Percentiles rank a stretch among this genome's conserved stretches.
Evolutionary conservation across 2,329 filamentous ascomycete genomes (phyloP).

Genomic region (Aspergillus pseudotamarii): DNA sequence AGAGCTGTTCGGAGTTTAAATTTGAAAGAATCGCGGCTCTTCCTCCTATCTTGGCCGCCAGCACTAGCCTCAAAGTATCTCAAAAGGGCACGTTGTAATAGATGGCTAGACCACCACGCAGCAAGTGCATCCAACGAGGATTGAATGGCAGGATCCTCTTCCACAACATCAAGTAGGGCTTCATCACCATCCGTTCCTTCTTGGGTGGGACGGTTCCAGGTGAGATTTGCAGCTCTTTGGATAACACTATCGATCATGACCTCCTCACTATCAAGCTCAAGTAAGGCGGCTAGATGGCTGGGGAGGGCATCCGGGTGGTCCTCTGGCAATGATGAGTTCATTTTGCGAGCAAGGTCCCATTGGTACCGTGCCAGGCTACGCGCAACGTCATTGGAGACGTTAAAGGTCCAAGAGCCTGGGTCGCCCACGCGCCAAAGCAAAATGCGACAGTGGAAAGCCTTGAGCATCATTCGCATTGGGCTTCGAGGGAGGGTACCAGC

Average conservation of each 20-base stretch:
- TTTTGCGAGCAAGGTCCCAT: constrained; percentile 78
- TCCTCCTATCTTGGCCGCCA: constrained; percentile 47
- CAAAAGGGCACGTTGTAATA: constrained; percentile 70
- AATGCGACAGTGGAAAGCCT: constrained; percentile 87
- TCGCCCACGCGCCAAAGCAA: constrained; percentile 78
- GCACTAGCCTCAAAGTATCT: constrained; percentile 61
- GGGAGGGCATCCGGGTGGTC: constrained; percentile 69
- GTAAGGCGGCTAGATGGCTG: constrained; percentile 72
- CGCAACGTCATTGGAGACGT: constrained; percentile 69
- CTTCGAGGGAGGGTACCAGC: constrained; percentile 85
- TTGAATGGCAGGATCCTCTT: constrained; percentile 80
- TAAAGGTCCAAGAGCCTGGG: constrained; percentile 65
- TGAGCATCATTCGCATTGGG: constrained; percentile 82
- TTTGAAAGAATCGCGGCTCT: constrained; percentile 47
- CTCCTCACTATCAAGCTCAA: constrained; percentile 79
- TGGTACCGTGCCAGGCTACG: constrained; percentile 72
- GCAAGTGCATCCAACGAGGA: constrained; percentile 88
- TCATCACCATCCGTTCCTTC: constrained; percentile 65
- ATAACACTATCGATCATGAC: constrained; percentile 77
- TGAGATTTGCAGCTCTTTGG: constrained; percentile 84
- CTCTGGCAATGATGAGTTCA: constrained; percentile 52
- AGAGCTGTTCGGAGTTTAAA: constrained; percentile 69
- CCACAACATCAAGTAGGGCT: constrained; percentile 77
- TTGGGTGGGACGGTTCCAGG: constrained; percentile 79
- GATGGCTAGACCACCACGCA: constrained; percentile 82